Evolutionary conservation across 148 eudicot species (phyloP).

Genomic region (Camellia sinensis): DNA sequence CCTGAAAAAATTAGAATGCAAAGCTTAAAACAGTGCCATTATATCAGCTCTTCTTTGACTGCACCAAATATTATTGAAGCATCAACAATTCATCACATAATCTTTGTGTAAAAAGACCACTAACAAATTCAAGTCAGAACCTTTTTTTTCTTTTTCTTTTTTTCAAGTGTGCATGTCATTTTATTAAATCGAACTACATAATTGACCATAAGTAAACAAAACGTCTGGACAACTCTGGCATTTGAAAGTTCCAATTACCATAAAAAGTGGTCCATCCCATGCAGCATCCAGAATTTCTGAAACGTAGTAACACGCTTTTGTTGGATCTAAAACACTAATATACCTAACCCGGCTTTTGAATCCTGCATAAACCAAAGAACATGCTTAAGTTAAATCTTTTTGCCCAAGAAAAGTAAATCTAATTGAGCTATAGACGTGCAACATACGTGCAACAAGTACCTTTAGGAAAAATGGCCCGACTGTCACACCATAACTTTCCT

Average conservation of each 20-base stretch:
- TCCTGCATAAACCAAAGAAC: constrained; percentile 40
- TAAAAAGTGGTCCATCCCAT: constrained; percentile 73
- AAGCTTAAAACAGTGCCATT: not conserved
- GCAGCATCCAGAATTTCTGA: constrained; percentile 89
- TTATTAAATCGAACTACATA: not conserved
- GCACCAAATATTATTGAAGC: not conserved
- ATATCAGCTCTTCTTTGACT: constrained; percentile 1
- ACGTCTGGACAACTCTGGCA: not conserved
- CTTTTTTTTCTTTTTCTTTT: not conserved
- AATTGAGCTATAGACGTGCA: not conserved
- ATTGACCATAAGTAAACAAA: not conserved
- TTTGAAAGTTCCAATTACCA: constrained; percentile 50
- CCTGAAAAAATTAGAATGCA: constrained; percentile 38
- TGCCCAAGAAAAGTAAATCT: not conserved
- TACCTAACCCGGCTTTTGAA: constrained; percentile 86
- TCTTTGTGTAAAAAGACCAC: too few relatives aligned
- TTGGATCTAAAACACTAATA: constrained; percentile 68
- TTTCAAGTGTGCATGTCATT: not conserved
- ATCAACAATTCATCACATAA: too few relatives aligned
- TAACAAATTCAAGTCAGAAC: not conserved
- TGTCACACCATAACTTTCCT: constrained; percentile 75
- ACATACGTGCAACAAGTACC: constrained; percentile 43
- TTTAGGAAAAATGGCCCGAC: constrained; percentile 83
- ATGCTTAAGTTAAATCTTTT: constrained; percentile 2
- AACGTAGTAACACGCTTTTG: constrained; percentile 64